These are phyloP conservation scores for Syzygium syzygioides DNA, from an alignment of 441 rosid species.

Conservation along the genomic window DNA sequence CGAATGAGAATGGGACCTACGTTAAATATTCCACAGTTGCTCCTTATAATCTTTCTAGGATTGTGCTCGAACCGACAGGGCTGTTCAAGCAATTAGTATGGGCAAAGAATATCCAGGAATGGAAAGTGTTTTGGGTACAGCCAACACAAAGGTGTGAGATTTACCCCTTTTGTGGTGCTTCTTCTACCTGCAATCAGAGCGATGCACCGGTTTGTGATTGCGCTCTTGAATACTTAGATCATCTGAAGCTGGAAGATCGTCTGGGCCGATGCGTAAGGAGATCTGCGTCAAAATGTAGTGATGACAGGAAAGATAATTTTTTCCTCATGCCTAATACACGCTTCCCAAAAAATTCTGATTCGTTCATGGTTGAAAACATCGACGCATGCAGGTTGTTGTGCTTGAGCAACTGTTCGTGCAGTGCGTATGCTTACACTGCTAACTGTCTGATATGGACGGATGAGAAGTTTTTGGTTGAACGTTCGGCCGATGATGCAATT, in stretches of 20 bases:
- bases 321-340: neutral
- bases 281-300: neutral
- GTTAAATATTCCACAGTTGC: neutral
- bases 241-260: conserved; percentile 3
- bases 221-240: neutral
- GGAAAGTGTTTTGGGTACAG: conserved; percentile 10
- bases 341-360: neutral
- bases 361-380: neutral
- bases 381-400: conserved; percentile 15
- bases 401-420: conserved; percentile 17
- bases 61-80: conserved; percentile 8
- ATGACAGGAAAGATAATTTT: conserved; percentile 1
- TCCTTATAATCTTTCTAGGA: conserved; percentile 9
- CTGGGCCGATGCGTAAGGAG: conserved; percentile 10
- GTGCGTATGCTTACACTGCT: conserved; percentile 11
- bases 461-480: neutral
- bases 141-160: conserved; percentile 13
- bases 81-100: conserved; percentile 2
- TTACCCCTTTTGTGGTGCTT: conserved; percentile 18
- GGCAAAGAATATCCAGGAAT: neutral
- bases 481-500: neutral
- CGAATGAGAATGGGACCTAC: conserved; percentile 16
- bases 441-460: conserved; percentile 17
- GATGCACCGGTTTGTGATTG: neutral
- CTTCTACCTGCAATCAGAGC: conserved; percentile 8